Evolutionary conservation across 208 protist species (phyloP), one percentile per base, ranked within the genome.

Genomic region (Leishmania turanica): DNA sequence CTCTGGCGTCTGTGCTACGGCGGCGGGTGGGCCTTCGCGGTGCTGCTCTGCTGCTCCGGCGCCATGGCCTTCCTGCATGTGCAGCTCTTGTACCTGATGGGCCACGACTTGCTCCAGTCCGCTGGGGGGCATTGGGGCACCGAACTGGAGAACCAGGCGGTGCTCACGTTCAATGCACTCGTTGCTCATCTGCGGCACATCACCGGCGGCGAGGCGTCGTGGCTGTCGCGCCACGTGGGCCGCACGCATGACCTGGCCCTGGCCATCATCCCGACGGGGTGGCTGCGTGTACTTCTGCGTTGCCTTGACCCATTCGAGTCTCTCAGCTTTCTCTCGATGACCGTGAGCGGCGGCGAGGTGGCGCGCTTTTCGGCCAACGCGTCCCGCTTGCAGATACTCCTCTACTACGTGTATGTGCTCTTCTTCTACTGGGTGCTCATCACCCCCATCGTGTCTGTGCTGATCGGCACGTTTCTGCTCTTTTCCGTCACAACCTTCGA

Each of bases 381-480:
- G 54, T 89, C 84, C 1, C 91, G 92, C 13, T 17, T 84, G 11
- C 82, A 91, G 77, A 84, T 95, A 27, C 1, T 87, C 3, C 62
- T 90, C 40, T 96, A 97, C 81, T 92, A 94, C 85, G 13, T 89
- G 19, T 91, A 97, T 80, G 68, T 96, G 11, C 75, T 96, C 40
- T 85, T 93, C 54, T 91, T 95, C 69, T 96, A 94, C 75, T 97
- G 93, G 92, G 85, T 95, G n/a, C 75, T 94, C 47, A 92, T 90
- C 69, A 95, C 93, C 13, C 93, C 93, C 5, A 40, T 97, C 11
- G 90, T 95, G 60, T 96, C 91, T 5, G 90, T 93, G 68, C 82
- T 97, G 65, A 93, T 97, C 77, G 91, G 93, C 47, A 66, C 81
- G 51, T 97, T 93, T 84, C 86, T 97, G 13, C 87, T 93, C 54